These are phyloP conservation scores for Neofusicoccum cordaticola DNA, from an alignment of 2,329 filamentous ascomycete species.

Conservation along the genomic window DNA sequence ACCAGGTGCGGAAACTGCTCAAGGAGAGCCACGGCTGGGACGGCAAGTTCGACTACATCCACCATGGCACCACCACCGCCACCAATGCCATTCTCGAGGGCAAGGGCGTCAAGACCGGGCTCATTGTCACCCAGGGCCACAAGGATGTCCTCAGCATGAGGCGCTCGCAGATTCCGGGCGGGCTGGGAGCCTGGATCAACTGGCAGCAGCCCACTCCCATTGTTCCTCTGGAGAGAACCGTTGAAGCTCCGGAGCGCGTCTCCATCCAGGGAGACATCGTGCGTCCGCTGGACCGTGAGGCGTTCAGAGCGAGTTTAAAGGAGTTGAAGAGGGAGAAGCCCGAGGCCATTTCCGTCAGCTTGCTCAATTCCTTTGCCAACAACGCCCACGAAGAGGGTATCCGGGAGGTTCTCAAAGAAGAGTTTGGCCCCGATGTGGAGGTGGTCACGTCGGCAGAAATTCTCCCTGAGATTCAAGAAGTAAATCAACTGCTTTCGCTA, in stretches of 20 bases:
- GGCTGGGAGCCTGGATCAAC: constrained; percentile 50
- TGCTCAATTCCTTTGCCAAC: constrained; percentile 50
- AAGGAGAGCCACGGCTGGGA: constrained; percentile 40
- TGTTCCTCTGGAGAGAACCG: constrained; percentile 48
- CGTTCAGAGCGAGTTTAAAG: constrained; percentile 38
- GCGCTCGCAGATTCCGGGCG: constrained; percentile 52
- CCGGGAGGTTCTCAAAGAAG: constrained; percentile 39
- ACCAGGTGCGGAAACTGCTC: constrained; percentile 40
- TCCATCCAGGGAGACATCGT: constrained; percentile 43
- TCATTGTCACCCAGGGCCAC: constrained; percentile 50
- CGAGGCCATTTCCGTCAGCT: constrained; percentile 46
- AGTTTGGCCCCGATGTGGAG: constrained; percentile 43
- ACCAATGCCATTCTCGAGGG: constrained; percentile 52
- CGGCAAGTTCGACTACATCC: constrained; percentile 49
- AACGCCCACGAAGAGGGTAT: constrained; percentile 42
- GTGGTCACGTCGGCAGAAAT: constrained; percentile 48
- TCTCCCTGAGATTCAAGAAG: constrained; percentile 47
- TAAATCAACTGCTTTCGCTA: background rate
- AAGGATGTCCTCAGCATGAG: constrained; percentile 49
- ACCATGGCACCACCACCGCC: constrained; percentile 50
- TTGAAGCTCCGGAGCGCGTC: constrained; percentile 47
- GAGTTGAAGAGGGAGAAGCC: constrained; percentile 41
- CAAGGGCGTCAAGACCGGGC: constrained; percentile 48
- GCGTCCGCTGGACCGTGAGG: constrained; percentile 38
- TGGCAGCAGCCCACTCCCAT: constrained; percentile 48